phyloP scores from a whole-genome alignment of 108 stramenopile genomes.

The Pelagomonas calceolata region DNA sequence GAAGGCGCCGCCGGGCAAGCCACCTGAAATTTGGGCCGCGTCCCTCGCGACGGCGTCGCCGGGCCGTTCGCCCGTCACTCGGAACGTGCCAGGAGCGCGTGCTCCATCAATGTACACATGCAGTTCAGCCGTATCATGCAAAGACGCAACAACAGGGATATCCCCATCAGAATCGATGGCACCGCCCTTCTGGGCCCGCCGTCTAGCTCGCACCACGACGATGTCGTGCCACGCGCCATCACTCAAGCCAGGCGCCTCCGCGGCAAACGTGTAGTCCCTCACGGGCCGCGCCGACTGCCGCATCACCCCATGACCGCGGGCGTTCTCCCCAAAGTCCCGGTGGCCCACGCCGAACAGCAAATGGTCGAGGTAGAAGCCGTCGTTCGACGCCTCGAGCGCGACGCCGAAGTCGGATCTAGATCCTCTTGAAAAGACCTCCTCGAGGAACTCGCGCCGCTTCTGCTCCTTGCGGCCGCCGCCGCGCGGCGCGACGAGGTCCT shows the following conservation, averaged over 20 bases:
- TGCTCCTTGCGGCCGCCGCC: not conserved
- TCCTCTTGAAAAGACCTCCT: not conserved
- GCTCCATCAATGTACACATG: not conserved
- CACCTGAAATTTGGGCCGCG: not conserved
- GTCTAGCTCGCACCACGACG: not conserved
- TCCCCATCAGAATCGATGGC: too few relatives aligned
- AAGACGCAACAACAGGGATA: too few relatives aligned
- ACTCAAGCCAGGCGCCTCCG: not conserved
- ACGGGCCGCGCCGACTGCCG: not conserved
- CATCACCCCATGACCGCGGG: not conserved
- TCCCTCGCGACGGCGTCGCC: not conserved
- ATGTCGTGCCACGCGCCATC: not conserved
- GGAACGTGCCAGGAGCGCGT: not conserved
- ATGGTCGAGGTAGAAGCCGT: too few relatives aligned
- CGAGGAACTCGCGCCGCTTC: not conserved
- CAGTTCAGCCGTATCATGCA: not conserved
- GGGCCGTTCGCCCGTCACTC: not conserved
- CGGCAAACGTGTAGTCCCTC: not conserved
- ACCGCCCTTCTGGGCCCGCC: too few relatives aligned
- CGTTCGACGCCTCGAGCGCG: not conserved
- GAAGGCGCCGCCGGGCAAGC: not conserved
- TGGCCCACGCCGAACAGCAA: not conserved
- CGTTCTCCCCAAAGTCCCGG: not conserved
- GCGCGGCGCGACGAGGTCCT: not conserved
- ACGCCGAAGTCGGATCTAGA: not conserved